Conservation (phyloP, 2,329 filamentous ascomycete genomes). For the Pseudogymnoascus pannorum region DNA sequence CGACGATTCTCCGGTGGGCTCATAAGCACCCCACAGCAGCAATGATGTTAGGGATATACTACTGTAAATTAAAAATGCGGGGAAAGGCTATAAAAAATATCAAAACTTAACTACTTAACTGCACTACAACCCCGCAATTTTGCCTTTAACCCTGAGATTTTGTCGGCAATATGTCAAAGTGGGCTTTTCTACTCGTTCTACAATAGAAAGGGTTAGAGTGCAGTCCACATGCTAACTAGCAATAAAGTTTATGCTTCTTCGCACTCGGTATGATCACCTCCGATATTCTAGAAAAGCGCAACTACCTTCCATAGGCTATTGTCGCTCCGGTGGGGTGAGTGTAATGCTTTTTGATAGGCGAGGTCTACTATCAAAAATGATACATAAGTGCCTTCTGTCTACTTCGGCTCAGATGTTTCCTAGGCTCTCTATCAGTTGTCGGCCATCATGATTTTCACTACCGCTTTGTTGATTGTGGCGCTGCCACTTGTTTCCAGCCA, state of each 20-base stretch:
- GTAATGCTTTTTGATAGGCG: background rate
- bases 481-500: conserved; percentile 11
- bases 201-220: background rate
- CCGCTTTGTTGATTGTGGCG: background rate
- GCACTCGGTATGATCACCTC: too few species aligned
- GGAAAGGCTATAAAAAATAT: background rate
- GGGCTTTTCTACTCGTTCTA: too few species aligned
- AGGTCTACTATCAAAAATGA: background rate
- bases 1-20: background rate
- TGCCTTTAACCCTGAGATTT: background rate
- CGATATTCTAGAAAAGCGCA: too few species aligned
- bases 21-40: too few species aligned
- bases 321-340: background rate
- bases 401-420: background rate
- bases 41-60: too few species aligned
- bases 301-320: background rate
- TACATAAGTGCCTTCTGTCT: background rate
- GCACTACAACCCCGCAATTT: background rate
- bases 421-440: background rate
- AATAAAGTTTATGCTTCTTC: too few species aligned
- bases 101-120: background rate
- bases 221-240: background rate
- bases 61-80: background rate
- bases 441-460: background rate
- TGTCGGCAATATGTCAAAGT: background rate